Evolutionary conservation across 2,329 filamentous ascomycete genomes (phyloP).

Genomic region (Cryphonectria carpinicola): DNA sequence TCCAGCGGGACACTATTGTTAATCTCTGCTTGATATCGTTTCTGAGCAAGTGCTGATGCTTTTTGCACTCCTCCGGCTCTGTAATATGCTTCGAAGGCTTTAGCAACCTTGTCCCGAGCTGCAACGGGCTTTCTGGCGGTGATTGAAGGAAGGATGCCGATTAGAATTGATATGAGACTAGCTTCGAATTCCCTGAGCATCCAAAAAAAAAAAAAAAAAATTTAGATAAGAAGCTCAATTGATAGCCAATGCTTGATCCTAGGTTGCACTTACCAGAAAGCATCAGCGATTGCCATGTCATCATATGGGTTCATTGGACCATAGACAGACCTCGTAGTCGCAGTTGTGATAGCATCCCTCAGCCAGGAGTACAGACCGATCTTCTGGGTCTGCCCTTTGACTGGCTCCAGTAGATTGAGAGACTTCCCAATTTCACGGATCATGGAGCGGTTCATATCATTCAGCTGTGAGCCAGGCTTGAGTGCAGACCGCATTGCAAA

Average conservation of each 20-base stretch:
- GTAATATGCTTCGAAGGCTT: slow-evolving; percentile 46
- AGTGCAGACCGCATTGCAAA: slow-evolving; percentile 40
- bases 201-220: not conserved
- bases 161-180: slow-evolving; percentile 32
- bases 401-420: slow-evolving; percentile 16
- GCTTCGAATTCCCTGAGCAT: slow-evolving; percentile 31
- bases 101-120: slow-evolving; percentile 40
- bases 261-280: slow-evolving; percentile 40
- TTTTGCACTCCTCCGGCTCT: slow-evolving; percentile 41
- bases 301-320: slow-evolving; percentile 46
- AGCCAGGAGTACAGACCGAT: slow-evolving; percentile 35
- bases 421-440: slow-evolving; percentile 37
- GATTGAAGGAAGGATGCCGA: slow-evolving; percentile 36
- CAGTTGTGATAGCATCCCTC: slow-evolving; percentile 39
- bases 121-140: slow-evolving; percentile 39
- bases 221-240: not conserved
- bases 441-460: slow-evolving; percentile 42
- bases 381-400: slow-evolving; percentile 23
- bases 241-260: not conserved
- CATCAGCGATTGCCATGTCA: slow-evolving; percentile 39
- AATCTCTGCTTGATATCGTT: slow-evolving; percentile 40
- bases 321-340: slow-evolving; percentile 45
- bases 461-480: slow-evolving; percentile 38
- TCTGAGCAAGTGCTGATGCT: slow-evolving; percentile 42
- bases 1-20: slow-evolving; percentile 37